phyloP scores from a whole-genome alignment of 129 eudicot species.

The Centaurea solstitialis region DNA sequence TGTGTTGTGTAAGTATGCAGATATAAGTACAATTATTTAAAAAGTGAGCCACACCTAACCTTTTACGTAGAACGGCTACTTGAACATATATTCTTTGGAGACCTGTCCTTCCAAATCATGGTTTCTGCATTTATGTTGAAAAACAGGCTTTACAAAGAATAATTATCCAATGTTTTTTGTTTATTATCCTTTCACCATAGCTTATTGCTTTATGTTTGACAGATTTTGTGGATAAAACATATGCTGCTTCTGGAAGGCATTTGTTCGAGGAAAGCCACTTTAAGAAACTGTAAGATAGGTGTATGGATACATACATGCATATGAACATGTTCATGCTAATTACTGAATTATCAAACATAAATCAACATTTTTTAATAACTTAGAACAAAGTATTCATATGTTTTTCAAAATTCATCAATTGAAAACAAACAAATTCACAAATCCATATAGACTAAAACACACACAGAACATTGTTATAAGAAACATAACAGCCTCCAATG shows the following conservation, averaged over 20 bases:
- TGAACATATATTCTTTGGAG: neutral
- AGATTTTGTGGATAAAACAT: constrained; percentile 42
- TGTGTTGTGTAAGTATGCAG: neutral
- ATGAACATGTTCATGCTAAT: neutral
- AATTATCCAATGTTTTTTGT: neutral
- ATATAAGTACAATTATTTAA: neutral
- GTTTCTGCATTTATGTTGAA: neutral
- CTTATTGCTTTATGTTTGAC: constrained; percentile 27
- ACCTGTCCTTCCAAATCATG: neutral
- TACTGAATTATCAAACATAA: neutral
- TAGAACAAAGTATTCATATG: neutral
- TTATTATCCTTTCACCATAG: constrained; percentile 6
- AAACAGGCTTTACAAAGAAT: neutral
- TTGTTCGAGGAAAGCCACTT: constrained; percentile 54
- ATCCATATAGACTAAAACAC: neutral
- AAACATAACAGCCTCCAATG: constrained; percentile 3
- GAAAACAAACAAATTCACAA: neutral
- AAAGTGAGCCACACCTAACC: constrained; percentile 2
- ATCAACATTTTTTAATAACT: neutral
- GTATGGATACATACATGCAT: neutral
- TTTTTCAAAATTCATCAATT: neutral
- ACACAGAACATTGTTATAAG: neutral
- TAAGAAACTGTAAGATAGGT: constrained; percentile 51
- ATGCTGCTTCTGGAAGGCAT: constrained; percentile 53
- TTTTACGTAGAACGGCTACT: neutral